Percentiles rank a stretch among this genome's conserved stretches.
Conservation (phyloP, 192 early-diverging fungal genomes). For the Coemansia sp. region DNA sequence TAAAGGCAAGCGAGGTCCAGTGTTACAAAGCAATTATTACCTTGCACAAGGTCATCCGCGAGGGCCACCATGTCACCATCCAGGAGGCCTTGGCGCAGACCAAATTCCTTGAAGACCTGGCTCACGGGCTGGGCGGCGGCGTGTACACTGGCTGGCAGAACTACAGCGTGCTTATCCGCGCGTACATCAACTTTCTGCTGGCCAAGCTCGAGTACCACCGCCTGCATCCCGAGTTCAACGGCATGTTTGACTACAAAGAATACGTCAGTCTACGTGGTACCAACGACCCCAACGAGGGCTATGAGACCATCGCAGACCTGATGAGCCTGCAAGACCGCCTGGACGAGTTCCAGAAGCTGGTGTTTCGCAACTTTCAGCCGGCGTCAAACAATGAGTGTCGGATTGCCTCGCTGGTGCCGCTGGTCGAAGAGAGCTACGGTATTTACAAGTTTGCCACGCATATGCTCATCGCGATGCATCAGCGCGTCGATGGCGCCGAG, state of each 20-base stretch:
- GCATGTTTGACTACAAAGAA: slow-evolving; percentile 96
- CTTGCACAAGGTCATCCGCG: slow-evolving; percentile 91
- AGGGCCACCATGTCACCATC: slow-evolving; percentile 79
- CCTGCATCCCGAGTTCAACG: slow-evolving; percentile 87
- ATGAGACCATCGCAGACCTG: slow-evolving; percentile 94
- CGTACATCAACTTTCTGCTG: slow-evolving; percentile 84
- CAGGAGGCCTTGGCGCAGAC: slow-evolving; percentile 78
- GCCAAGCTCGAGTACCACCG: slow-evolving; percentile 91
- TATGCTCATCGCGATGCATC: slow-evolving; percentile 96
- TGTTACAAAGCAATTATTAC: slow-evolving; percentile 93
- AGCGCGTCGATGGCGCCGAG: slow-evolving; percentile 56
- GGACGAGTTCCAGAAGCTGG: slow-evolving; percentile 84
- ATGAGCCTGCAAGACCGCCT: slow-evolving; percentile 88
- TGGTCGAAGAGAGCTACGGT: slow-evolving; percentile 91
- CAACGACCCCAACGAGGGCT: slow-evolving; percentile 98
- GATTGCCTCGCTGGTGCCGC: slow-evolving; percentile 91
- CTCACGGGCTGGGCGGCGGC: slow-evolving; percentile 33
- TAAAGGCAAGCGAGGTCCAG: slow-evolving; percentile 90
- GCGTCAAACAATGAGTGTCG: slow-evolving; percentile 90
- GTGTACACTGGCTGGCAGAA: slow-evolving; percentile 44
- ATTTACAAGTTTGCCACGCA: slow-evolving; percentile 94
- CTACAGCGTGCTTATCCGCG: slow-evolving; percentile 83
- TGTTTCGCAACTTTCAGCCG: slow-evolving; percentile 78
- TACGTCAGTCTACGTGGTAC: slow-evolving; percentile 89
- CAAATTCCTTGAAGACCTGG: slow-evolving; percentile 77